phyloP scores from a whole-genome alignment of 176 grass and related monocot genomes.

The Phoenix dactylifera region DNA sequence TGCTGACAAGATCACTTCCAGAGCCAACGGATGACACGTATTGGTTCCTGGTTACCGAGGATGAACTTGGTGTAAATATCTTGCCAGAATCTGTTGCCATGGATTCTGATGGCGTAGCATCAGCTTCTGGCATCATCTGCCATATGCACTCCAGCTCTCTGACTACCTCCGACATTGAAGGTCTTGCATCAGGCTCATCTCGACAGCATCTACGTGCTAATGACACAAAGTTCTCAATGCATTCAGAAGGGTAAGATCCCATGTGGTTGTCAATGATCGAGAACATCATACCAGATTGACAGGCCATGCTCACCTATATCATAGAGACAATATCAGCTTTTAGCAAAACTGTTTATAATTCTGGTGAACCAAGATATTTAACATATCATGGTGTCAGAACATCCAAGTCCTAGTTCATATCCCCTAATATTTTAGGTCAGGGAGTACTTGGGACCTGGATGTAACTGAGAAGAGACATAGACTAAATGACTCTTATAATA shows the following conservation, averaged over 20 bases:
- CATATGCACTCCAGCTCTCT: conserved; percentile 63
- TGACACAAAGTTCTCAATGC: conserved; percentile 35
- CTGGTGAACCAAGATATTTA: background rate
- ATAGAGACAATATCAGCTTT: conserved; percentile 19
- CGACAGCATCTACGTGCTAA: conserved; percentile 69
- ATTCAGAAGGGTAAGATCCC: conserved; percentile 33
- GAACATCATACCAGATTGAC: conserved; percentile 40
- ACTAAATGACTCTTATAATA: too few relatives aligned
- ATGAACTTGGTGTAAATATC: conserved; percentile 9
- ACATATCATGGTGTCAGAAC: background rate
- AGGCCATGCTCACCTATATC: conserved; percentile 48
- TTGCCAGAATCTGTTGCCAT: conserved; percentile 5
- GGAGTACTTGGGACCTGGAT: too few relatives aligned
- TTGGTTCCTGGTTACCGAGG: conserved; percentile 13
- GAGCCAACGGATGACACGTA: conserved; percentile 30
- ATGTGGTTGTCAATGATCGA: conserved; percentile 51
- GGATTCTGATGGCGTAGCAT: conserved; percentile 6
- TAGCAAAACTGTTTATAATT: background rate
- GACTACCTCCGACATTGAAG: conserved; percentile 72
- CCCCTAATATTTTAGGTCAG: too few relatives aligned
- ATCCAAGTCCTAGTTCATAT: too few relatives aligned
- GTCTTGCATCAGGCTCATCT: conserved; percentile 60
- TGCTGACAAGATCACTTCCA: conserved; percentile 21
- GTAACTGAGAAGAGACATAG: too few relatives aligned
- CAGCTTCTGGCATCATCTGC: conserved; percentile 35